Conservation (phyloP, 768 basidiomycete genomes). For the Galerina marginata region DNA sequence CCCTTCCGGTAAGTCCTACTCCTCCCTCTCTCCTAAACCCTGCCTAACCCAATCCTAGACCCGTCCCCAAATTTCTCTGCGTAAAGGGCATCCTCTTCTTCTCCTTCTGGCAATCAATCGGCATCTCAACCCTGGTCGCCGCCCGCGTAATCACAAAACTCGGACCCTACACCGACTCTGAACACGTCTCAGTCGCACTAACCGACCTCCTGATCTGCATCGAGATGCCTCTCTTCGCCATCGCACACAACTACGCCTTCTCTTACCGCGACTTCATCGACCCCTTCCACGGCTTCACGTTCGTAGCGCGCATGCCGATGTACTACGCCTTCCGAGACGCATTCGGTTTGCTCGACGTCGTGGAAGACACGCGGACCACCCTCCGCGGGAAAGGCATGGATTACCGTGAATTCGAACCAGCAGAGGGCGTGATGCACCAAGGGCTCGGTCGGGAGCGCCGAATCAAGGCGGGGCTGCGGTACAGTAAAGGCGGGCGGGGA, state of each 20-base stretch:
- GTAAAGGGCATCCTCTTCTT: constrained; percentile 99
- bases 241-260: constrained; percentile 96
- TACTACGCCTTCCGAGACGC: constrained; percentile 88
- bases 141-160: constrained; percentile 75
- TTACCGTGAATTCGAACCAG: constrained; percentile 96
- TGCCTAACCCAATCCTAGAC: constrained; percentile 47
- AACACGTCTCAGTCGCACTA: constrained; percentile 89
- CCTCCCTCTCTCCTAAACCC: neutral
- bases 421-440: constrained; percentile 91
- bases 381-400: constrained; percentile 90
- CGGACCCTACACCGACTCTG: constrained; percentile 86
- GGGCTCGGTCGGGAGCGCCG: constrained; percentile 85
- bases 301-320: constrained; percentile 90
- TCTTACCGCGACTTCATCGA: constrained; percentile 87
- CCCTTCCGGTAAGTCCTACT: constrained; percentile 71
- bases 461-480: constrained; percentile 91
- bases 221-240: constrained; percentile 97
- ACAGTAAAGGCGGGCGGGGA: constrained; percentile 84
- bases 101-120: constrained; percentile 96
- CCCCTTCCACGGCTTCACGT: constrained; percentile 42
- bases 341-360: constrained; percentile 84
- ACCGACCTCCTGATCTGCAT: constrained; percentile 92
- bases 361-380: constrained; percentile 84
- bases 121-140: constrained; percentile 87
- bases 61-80: constrained; percentile 96